These are phyloP conservation scores for Fusarium sp. DNA, from an alignment of 2,329 filamentous ascomycete species.

Conservation along the genomic window DNA sequence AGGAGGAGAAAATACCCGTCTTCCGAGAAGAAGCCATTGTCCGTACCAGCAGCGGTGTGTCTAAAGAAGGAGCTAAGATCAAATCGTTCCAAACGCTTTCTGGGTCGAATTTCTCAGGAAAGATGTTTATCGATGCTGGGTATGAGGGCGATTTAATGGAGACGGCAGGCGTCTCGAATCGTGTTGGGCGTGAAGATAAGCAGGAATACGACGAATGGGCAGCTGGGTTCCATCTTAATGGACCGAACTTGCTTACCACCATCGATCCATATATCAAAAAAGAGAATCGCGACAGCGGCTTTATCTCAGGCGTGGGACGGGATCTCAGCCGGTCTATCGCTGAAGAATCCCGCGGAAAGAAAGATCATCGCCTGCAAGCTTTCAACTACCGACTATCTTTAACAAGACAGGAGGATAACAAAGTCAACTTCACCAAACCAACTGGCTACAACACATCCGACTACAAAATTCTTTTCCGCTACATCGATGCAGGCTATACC, in stretches of 20 bases:
- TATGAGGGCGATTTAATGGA: conserved; percentile 43
- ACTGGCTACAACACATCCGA: conserved; percentile 24
- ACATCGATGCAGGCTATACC: conserved; percentile 23
- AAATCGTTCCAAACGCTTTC: conserved; percentile 26
- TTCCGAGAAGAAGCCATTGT: conserved; percentile 33
- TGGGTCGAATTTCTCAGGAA: conserved; percentile 22
- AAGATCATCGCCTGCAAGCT: conserved; percentile 36
- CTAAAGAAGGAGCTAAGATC: conserved; percentile 20
- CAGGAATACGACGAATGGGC: conserved; percentile 31
- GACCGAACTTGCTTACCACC: not conserved
- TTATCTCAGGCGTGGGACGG: conserved; percentile 23
- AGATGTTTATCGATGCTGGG: conserved; percentile 40
- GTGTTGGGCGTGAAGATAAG: conserved; percentile 31
- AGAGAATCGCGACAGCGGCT: conserved; percentile 17
- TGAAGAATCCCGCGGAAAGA: conserved; percentile 2
- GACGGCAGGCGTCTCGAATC: conserved; percentile 34
- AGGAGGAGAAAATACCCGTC: conserved; percentile 33
- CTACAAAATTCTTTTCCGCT: conserved; percentile 35
- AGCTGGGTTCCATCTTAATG: conserved; percentile 27
- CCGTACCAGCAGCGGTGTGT: conserved; percentile 14
- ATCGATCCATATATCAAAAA: conserved; percentile 25
- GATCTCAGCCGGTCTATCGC: not conserved
- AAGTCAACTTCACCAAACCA: conserved; percentile 31
- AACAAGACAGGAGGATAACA: conserved; percentile 18
- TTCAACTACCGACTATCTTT: conserved; percentile 34